phyloP scores from a whole-genome alignment of 257 asterid genomes.

The Phtheirospermum japonicum region DNA sequence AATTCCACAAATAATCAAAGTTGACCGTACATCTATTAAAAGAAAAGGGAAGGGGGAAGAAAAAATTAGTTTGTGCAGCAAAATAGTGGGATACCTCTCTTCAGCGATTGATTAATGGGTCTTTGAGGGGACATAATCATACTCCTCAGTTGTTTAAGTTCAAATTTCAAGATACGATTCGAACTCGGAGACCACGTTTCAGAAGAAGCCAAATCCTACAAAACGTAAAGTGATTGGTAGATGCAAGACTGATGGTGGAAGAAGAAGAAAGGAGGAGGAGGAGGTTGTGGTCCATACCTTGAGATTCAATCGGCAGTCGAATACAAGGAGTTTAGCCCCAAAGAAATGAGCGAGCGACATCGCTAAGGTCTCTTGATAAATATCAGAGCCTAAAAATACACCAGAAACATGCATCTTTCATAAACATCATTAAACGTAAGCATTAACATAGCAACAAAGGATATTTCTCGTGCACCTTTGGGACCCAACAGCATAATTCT shows the following conservation, averaged over 20 bases:
- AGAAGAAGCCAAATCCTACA: background rate
- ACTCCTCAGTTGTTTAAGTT: background rate
- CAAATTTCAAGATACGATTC: background rate
- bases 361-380: constrained; percentile 17
- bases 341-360: background rate
- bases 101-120: background rate
- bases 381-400: constrained; percentile 20
- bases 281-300: background rate
- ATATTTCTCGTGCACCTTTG: constrained; percentile 14
- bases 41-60: no score
- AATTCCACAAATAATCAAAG: background rate
- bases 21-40: background rate
- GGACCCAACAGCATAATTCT: constrained; percentile 17
- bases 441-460: constrained; percentile 2
- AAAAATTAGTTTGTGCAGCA: background rate
- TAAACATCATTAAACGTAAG: background rate
- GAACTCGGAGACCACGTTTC: background rate
- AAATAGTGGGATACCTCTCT: constrained; percentile 8
- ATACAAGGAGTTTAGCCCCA: constrained; percentile 20
- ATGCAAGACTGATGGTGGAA: background rate
- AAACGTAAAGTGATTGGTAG: background rate
- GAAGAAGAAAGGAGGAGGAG: background rate
- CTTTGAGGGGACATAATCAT: background rate
- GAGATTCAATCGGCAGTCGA: constrained; percentile 18
- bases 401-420: background rate